phyloP scores from a whole-genome alignment of 352 stramenopile genomes.

The Phytophthora uliginosa region DNA sequence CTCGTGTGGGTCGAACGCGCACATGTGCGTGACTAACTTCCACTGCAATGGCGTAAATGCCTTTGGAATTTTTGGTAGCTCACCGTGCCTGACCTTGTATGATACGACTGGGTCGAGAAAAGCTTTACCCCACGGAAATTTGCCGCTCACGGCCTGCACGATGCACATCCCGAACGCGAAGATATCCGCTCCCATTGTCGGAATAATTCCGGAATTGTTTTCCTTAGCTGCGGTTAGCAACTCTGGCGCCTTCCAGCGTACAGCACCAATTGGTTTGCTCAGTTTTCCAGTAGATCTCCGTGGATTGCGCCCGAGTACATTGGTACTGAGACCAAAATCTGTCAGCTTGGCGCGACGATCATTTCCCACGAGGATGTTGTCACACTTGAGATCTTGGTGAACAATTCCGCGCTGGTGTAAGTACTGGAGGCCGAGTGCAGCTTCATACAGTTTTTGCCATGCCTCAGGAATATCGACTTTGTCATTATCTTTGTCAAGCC shows the following conservation, averaged over 20 bases:
- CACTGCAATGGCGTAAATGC: conserved; percentile 30
- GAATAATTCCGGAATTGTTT: neutral
- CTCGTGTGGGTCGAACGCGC: conserved; percentile 12
- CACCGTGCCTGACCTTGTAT: conserved; percentile 9
- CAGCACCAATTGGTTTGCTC: conserved; percentile 17
- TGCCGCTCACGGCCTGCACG: conserved; percentile 23
- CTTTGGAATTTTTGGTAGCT: conserved; percentile 13
- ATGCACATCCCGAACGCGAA: conserved; percentile 39
- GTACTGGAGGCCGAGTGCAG: conserved; percentile 35
- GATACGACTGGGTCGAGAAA: conserved; percentile 12
- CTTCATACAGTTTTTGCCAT: conserved; percentile 39
- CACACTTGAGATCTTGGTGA: conserved; percentile 40
- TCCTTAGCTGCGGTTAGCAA: conserved; percentile 9
- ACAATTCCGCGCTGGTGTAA: conserved; percentile 33
- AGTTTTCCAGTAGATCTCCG: neutral
- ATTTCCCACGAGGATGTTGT: conserved; percentile 44
- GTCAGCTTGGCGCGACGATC: conserved; percentile 40
- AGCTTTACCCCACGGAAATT: conserved; percentile 17
- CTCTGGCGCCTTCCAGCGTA: conserved; percentile 34
- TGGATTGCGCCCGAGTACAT: conserved; percentile 2
- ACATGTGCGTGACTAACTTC: conserved; percentile 27
- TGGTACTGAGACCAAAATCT: conserved; percentile 36
- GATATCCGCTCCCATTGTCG: conserved; percentile 26
- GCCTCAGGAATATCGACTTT: conserved; percentile 15
- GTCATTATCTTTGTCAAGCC: neutral